These are phyloP conservation scores for Anisodus tanguticus DNA, from an alignment of 257 asterid genomes.

Conservation along the genomic window DNA sequence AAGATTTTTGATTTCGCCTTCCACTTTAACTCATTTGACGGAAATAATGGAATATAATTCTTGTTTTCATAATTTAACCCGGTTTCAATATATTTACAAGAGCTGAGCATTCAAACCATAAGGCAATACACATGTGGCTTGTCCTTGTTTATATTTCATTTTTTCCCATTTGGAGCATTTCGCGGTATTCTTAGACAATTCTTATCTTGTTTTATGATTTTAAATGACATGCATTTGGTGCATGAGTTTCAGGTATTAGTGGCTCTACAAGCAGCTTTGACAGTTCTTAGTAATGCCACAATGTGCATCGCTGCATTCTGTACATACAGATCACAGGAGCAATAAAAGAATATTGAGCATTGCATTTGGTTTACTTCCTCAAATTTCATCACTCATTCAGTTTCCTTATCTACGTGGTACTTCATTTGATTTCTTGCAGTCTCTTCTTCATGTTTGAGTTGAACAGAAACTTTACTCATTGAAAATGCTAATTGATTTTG, in stretches of 20 bases:
- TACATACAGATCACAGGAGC: conserved; percentile 63
- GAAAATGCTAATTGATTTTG: neutral
- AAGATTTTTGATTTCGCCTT: neutral
- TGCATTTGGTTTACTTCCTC: neutral
- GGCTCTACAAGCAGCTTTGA: conserved; percentile 94
- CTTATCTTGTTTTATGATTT: neutral
- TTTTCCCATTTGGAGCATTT: neutral
- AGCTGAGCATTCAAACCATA: neutral
- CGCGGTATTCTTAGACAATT: neutral
- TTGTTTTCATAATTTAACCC: neutral
- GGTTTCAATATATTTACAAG: neutral
- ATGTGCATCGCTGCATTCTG: conserved; percentile 97
- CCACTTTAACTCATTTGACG: neutral
- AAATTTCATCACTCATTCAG: conserved; percentile 9
- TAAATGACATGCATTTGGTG: neutral
- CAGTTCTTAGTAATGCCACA: conserved; percentile 79
- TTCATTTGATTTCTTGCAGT: neutral
- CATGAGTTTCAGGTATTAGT: conserved; percentile 63
- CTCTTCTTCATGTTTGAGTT: neutral
- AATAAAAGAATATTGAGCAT: conserved; percentile 50
- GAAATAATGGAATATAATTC: neutral
- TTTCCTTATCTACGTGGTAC: neutral
- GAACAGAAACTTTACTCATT: neutral
- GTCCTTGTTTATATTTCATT: too few relatives aligned
- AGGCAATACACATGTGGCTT: neutral